Conservation (phyloP, 805 yeast genomes). For the Candida easanensis region DNA sequence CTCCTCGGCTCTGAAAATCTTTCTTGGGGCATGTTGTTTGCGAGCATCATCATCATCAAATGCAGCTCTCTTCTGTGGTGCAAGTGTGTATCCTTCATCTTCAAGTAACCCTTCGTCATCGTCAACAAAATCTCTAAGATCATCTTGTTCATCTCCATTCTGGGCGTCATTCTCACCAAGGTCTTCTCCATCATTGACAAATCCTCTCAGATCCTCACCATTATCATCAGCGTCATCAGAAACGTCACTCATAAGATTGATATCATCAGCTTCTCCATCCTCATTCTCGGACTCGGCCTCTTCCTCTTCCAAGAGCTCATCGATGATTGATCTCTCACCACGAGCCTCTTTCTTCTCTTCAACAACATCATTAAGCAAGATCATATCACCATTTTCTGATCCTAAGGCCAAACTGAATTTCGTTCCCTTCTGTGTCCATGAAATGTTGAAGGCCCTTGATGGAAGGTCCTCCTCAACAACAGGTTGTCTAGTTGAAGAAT, state of each 20-base stretch:
- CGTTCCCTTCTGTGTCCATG: slow-evolving; percentile 32
- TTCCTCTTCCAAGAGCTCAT: slow-evolving; percentile 24
- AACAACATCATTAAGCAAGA: slow-evolving; percentile 27
- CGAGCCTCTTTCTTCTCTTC: slow-evolving; percentile 20
- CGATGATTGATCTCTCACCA: slow-evolving; percentile 12
- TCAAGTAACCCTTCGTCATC: slow-evolving; percentile 60
- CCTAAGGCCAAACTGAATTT: slow-evolving; percentile 31
- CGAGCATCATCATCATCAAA: slow-evolving; percentile 9
- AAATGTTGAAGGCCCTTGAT: slow-evolving; percentile 29
- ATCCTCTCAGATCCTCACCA: slow-evolving; percentile 24
- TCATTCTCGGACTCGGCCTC: slow-evolving; percentile 26
- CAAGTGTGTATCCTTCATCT: slow-evolving; percentile 47
- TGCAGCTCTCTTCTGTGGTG: slow-evolving; percentile 20
- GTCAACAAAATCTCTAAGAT: slow-evolving; percentile 35
- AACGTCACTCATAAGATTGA: slow-evolving; percentile 25
- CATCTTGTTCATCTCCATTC: slow-evolving; percentile 22
- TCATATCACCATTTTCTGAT: slow-evolving; percentile 41
- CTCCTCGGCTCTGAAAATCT: slow-evolving; percentile 2
- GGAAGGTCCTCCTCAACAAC: slow-evolving; percentile 31
- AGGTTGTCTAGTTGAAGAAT: slow-evolving; percentile 37
- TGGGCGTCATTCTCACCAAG: not conserved
- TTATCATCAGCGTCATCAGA: slow-evolving; percentile 18
- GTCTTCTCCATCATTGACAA: slow-evolving; percentile 10
- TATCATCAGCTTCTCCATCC: slow-evolving; percentile 29
- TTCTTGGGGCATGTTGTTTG: slow-evolving; percentile 8